Evolutionary conservation across 306 rosid species (phyloP), one percentile per base, ranked within the genome.

Genomic region (Prunus dulcis): DNA sequence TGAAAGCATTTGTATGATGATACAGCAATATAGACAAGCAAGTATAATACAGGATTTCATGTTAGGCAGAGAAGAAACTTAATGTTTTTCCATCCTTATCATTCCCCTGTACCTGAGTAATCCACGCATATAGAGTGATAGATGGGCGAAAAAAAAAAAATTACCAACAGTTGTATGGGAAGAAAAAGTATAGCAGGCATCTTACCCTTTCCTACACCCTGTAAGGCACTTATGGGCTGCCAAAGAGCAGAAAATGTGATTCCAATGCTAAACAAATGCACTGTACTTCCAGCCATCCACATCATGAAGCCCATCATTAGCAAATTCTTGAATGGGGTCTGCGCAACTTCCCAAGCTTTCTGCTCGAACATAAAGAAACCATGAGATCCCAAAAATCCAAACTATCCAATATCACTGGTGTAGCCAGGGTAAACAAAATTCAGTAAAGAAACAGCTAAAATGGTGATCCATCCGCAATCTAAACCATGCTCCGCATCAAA

Each of bases 261-360:
- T 20, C 99, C 98, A 80, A 96, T 92, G 88, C 99, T 96, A 55
- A 96, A 96, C 76, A 96, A 86, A 81, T 96, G 99, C 65, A 96
- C 98, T 1, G 99, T 93, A 61, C 84, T 88, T 49, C 99, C 99
- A 84, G 98, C 97, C 99, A 96, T 96, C 99, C 99, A 96, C 99
- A 96, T 96, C 99, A 96, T 96, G 81, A 93, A 96, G 9, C 97
- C 99, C 99, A 96, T 96, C 99, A 96, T 96, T 10, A 96, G 52
- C 91, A 96, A 86, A 82, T 96, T 96, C 92, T 96, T 96, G 65
- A 96, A 78, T 12, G 99, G 99, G 3, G 99, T 91, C 85, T 96
- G 99, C 12, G 99, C 99, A 73, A 96, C 96, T 86, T 96, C 99
- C 99, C 99, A 96, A 72, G 99, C 98, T 96, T 96, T 96, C 99